A percentile compares a stretch with the other conserved stretches of the same genome.
These are phyloP conservation scores for Penicillium verhagenii DNA, from an alignment of 495 filamentous ascomycete species.

Conservation along the genomic window DNA sequence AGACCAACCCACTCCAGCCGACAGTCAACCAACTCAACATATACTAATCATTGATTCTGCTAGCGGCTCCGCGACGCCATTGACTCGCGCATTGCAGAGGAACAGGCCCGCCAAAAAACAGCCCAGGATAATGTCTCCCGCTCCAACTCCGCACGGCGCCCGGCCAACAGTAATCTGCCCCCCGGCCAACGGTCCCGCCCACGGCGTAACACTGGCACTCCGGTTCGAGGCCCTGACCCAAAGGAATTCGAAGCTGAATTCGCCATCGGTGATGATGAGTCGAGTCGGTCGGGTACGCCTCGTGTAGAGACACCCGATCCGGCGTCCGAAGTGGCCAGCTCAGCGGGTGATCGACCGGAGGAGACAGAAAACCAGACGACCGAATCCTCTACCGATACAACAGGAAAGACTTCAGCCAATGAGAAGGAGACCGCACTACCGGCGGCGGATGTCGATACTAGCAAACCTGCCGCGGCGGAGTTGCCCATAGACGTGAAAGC, in stretches of 20 bases:
- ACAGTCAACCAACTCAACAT: not conserved
- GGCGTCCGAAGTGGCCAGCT: conserved; percentile 19
- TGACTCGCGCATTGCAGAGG: conserved; percentile 82
- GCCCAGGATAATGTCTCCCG: conserved; percentile 48
- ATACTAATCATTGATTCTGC: conserved; percentile 9
- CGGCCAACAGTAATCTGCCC: conserved; percentile 50
- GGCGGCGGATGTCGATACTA: conserved; percentile 15
- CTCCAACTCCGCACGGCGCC: conserved; percentile 50
- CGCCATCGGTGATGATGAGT: conserved; percentile 74
- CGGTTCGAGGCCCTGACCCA: conserved; percentile 67
- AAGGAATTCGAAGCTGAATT: conserved; percentile 82
- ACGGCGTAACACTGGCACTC: conserved; percentile 51
- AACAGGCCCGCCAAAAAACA: conserved; percentile 74
- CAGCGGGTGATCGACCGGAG: conserved; percentile 28
- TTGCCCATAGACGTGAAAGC: conserved; percentile 70
- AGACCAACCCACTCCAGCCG: not conserved
- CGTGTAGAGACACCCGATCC: conserved; percentile 34
- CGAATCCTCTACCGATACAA: conserved; percentile 14
- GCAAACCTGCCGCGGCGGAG: conserved; percentile 45
- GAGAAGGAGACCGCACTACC: conserved; percentile 20
- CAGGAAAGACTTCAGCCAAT: conserved; percentile 25
- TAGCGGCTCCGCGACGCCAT: conserved; percentile 85
- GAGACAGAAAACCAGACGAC: conserved; percentile 24
- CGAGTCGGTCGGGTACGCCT: conserved; percentile 57
- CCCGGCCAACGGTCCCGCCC: conserved; percentile 52